Evolutionary conservation across 2,329 filamentous ascomycete species (phyloP), one percentile per base, ranked within the genome.

Genomic region (Didymella exigua): DNA sequence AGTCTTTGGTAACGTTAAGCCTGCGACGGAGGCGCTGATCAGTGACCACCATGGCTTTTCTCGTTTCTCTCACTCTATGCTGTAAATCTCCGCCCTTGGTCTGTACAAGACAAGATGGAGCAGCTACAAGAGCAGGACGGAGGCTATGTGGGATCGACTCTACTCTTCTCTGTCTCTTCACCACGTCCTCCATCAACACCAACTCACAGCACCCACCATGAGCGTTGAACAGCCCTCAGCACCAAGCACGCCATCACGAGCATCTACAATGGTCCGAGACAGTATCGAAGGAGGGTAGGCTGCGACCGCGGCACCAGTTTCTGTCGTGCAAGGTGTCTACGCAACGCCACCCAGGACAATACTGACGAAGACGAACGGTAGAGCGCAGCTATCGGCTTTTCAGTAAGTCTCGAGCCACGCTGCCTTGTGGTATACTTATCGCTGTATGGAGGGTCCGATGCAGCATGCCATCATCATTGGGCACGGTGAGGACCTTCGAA

Each of bases 401-500:
- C 34, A 36, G 49, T 43, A 37, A 30, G 49, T 47, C 5, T 10
- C 13, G n/a, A n/a, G n/a, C n/a, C n/a, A n/a, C n/a, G n/a, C n/a
- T n/a, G n/a, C n/a, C n/a, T n/a, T n/a, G n/a, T n/a, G n/a, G n/a
- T n/a, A n/a, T n/a, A n/a, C n/a, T n/a, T n/a, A n/a, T n/a, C n/a
- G n/a, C n/a, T n/a, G n/a, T 14, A 4, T 58, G 7, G 40, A 54
- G 23, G 5, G 36, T 11, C 48, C 58, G 1, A 58, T 62, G 48
- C 36, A 58, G 6, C 59, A 58, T 0, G 44, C 54, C 10, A 49
- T 67, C 8, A 62, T 47, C 2, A 41, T 69, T 10, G 44, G 60
- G 16, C 65, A 48, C 21, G 66, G 63, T 2, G 18, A 49, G 0
- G 21, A 59, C 5, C 49, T 66, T 5, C 31, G 26, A 5, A 21